phyloP scores from a whole-genome alignment of 768 basidiomycete species.

The Nidularia pulvinata region DNA sequence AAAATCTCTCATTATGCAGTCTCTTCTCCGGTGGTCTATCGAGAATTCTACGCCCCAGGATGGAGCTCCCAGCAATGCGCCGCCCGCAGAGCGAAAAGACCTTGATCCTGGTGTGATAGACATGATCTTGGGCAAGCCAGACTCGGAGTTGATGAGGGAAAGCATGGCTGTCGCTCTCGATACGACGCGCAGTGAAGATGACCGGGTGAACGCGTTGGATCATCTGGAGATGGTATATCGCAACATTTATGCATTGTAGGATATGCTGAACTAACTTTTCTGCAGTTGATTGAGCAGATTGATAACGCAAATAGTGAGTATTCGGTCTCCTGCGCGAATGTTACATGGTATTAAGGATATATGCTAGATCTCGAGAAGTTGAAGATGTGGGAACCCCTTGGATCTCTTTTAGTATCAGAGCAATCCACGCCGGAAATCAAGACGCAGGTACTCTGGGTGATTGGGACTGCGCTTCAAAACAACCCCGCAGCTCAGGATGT shows the following conservation, averaged over 20 bases:
- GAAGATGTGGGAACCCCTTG: slow-evolving; percentile 78
- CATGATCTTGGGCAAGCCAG: slow-evolving; percentile 81
- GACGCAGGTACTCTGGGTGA: slow-evolving; percentile 77
- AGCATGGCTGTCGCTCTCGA: slow-evolving; percentile 68
- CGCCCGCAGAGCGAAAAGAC: slow-evolving; percentile 39
- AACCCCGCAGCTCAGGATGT: slow-evolving; percentile 83
- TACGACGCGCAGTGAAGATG: slow-evolving; percentile 47
- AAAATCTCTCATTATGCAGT: slow-evolving; percentile 50
- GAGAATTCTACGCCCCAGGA: slow-evolving; percentile 55
- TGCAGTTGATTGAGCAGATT: slow-evolving; percentile 81
- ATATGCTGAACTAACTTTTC: neutral
- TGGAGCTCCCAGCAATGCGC: slow-evolving; percentile 20
- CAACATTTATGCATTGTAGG: neutral
- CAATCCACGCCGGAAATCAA: slow-evolving; percentile 60
- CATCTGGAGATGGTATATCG: slow-evolving; percentile 81
- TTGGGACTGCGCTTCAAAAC: slow-evolving; percentile 90
- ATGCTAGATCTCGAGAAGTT: slow-evolving; percentile 69
- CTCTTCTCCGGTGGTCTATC: slow-evolving; percentile 81
- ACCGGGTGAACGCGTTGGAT: slow-evolving; percentile 72
- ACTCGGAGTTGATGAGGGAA: slow-evolving; percentile 84
- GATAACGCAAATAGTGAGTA: slow-evolving; percentile 85
- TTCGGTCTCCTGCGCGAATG: neutral
- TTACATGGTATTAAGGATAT: neutral
- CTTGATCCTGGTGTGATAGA: slow-evolving; percentile 88
- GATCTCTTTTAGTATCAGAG: slow-evolving; percentile 56